Evolutionary conservation across 2,329 filamentous ascomycete genomes (phyloP), one percentile per base, ranked within the genome.

Genomic region (Colletotrichum cereale): DNA sequence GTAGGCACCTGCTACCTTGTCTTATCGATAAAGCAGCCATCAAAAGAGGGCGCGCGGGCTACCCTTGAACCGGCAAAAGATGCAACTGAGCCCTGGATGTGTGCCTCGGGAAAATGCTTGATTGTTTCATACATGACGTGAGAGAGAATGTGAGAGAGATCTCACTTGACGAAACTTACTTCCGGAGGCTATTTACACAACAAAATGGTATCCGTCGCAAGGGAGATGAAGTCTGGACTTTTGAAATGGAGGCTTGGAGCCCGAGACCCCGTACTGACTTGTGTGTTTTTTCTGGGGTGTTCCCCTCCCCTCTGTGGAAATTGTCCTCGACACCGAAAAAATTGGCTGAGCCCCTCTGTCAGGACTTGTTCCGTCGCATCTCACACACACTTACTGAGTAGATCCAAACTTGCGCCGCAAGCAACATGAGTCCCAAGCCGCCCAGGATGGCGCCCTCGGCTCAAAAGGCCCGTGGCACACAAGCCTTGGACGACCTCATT

Each of bases 401-500:
- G 31, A 18, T 36, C 24, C 36, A 38, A 40, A 21, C 12, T 29
- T 52, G 31, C 10, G 16, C 44, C 10, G 10, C 3, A 24, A 36
- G 47, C 34, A n/a, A 52, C 31, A 36, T 62, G 34, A 36, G 44
- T 29, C n/a, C 44, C 48, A 38, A 62, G 16, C 60, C 18, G 24
- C 36, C 36, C 38, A 61, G 18, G 4, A 72, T 70, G 69, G 66
- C 53, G 24, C 47, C 60, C 24, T 58, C 60, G 16, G 38, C 47
- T 34, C 64, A 42, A 34, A 55, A 58, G 21, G n/a, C 18, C 16
- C 61, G 61, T n/a, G 34, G 48, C 31, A 48, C 44, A 12, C 72
- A 73, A 62, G 71, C 70, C 11, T 67, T 75, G 34, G 88, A 90
- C 80, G 85, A 88, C 66, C 80, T 86, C 34, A 86, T 89, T 61